These are phyloP conservation scores for Pythium scleroteichum DNA, from an alignment of 352 stramenopile genomes.

Conservation along the genomic window DNA sequence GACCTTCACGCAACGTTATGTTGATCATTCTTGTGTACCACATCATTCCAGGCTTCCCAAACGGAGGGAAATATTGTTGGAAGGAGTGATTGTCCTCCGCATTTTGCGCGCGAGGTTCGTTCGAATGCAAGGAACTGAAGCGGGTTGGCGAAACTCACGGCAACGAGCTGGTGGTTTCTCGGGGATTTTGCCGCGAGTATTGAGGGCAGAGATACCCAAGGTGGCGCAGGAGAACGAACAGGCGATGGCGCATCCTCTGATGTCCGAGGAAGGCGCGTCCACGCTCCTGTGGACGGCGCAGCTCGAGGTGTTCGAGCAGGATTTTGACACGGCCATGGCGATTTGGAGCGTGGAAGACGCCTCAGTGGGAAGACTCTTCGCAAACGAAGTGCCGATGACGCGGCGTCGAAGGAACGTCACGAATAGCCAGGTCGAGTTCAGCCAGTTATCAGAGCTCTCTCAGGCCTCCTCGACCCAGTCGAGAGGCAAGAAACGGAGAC, in stretches of 20 bases:
- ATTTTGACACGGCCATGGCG: slow-evolving; percentile 70
- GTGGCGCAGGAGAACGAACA: neutral
- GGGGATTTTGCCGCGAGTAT: neutral
- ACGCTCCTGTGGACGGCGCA: slow-evolving; percentile 10
- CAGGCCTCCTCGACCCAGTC: neutral
- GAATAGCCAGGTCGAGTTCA: slow-evolving; percentile 14
- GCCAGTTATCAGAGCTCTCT: slow-evolving; percentile 15
- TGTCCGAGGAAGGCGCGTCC: neutral
- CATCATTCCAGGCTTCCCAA: neutral
- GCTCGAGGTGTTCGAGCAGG: slow-evolving; percentile 59
- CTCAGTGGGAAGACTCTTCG: slow-evolving; percentile 42
- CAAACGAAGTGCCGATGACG: slow-evolving; percentile 30
- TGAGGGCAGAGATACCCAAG: too few relatives aligned
- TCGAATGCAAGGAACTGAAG: slow-evolving; percentile 19
- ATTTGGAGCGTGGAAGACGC: slow-evolving; percentile 60
- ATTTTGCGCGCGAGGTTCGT: slow-evolving; percentile 14
- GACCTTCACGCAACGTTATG: slow-evolving; percentile 26
- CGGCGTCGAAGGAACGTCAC: slow-evolving; percentile 19
- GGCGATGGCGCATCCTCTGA: neutral
- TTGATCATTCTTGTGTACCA: slow-evolving; percentile 17
- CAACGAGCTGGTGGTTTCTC: neutral
- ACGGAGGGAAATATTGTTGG: slow-evolving; percentile 1
- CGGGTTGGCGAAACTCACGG: slow-evolving; percentile 5
- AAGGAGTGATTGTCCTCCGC: slow-evolving; percentile 17
- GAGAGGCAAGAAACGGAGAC: slow-evolving; percentile 14